A percentile compares a stretch with the other conserved stretches of the same genome.
Conservation (phyloP, 2,329 filamentous ascomycete species). For the Pyrenophora seminiperda region DNA sequence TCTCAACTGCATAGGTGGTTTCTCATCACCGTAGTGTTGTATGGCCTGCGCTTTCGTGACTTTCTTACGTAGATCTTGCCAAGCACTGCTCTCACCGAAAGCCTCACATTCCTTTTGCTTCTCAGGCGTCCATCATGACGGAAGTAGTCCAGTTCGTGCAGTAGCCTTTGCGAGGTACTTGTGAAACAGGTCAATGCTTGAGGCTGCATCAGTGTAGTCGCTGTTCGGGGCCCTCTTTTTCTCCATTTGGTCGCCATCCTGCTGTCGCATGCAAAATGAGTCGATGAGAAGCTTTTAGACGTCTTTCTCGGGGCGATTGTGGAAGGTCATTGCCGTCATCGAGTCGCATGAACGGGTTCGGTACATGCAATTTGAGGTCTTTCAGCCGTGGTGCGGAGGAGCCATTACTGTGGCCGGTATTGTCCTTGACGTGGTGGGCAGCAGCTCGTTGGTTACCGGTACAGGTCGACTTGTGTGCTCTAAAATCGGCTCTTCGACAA, state of each 20-base stretch:
- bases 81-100: constrained; percentile 22
- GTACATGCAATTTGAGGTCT: constrained; percentile 23
- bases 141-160: constrained; percentile 18
- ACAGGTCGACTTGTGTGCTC: constrained; percentile 43
- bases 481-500: constrained; percentile 44
- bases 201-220: constrained; percentile 23
- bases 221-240: constrained; percentile 17
- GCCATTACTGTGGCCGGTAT: constrained; percentile 4
- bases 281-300: constrained; percentile 41
- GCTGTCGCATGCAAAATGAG: constrained; percentile 34
- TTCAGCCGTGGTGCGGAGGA: constrained; percentile 9
- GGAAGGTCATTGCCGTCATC: constrained; percentile 32
- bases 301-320: constrained; percentile 32
- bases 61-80: constrained; percentile 20
- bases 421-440: constrained; percentile 1
- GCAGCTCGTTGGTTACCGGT: constrained; percentile 19
- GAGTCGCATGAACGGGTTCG: constrained; percentile 31
- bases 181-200: constrained; percentile 26
- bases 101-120: constrained; percentile 28
- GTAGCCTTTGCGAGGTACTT: constrained; percentile 22
- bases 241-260: constrained; percentile 26
- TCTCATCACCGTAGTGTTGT: constrained; percentile 27
- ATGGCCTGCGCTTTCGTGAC: constrained; percentile 26
- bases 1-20: constrained; percentile 35
- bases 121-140: constrained; percentile 30